Evolutionary conservation across 352 stramenopile species (phyloP).

Genomic region (Phytophthora capsici): DNA sequence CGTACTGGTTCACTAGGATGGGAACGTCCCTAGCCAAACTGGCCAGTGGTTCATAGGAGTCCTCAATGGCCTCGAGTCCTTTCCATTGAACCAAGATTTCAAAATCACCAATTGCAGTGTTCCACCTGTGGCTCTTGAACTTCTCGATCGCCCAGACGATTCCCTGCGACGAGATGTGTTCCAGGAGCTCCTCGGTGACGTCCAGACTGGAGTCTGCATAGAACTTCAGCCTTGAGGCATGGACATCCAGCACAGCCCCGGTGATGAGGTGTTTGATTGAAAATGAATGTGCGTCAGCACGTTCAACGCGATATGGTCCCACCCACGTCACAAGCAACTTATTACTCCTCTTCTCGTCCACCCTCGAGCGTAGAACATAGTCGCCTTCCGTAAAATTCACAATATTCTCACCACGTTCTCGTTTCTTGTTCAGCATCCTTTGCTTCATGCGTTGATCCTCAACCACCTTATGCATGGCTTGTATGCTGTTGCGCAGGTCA

Average conservation of each 20-base stretch:
- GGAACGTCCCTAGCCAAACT: too few relatives aligned
- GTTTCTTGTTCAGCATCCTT: constrained; percentile 11
- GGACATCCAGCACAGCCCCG: not conserved
- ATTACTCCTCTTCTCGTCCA: constrained; percentile 13
- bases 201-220: constrained; percentile 2
- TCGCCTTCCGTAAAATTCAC: constrained; percentile 18
- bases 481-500: not conserved
- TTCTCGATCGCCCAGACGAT: not conserved
- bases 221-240: not conserved
- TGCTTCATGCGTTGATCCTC: constrained; percentile 9
- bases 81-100: too few relatives aligned
- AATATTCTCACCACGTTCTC: constrained; percentile 3
- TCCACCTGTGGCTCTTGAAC: not conserved
- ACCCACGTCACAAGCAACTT: constrained; percentile 23
- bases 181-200: not conserved
- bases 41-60: too few relatives aligned
- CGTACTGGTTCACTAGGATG: too few relatives aligned
- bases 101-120: not conserved
- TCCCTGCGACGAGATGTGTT: not conserved
- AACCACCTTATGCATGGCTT: constrained; percentile 3
- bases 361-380: constrained; percentile 11
- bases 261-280: not conserved
- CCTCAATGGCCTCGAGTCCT: too few relatives aligned
- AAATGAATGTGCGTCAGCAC: constrained; percentile 20
- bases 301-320: constrained; percentile 7